phyloP scores from a whole-genome alignment of 2,329 filamentous ascomycete genomes.

The Pezicula radicicola region DNA sequence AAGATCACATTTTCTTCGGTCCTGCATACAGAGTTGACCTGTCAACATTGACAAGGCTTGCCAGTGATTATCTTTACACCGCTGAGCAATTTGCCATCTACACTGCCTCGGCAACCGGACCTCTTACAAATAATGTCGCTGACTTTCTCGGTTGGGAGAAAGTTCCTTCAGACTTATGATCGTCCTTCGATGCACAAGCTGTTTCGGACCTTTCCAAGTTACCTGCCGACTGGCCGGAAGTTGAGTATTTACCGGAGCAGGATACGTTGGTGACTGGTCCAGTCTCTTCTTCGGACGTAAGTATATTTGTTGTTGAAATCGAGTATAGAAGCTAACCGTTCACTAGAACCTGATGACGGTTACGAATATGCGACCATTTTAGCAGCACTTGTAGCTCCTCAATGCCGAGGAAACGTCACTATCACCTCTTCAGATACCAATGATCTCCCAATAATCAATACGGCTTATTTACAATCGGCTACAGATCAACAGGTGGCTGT shows the following conservation, averaged over 20 bases:
- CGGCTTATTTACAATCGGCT: slow-evolving; percentile 41
- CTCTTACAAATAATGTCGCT: slow-evolving; percentile 8
- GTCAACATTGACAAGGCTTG: background rate
- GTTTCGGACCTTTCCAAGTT: slow-evolving; percentile 1
- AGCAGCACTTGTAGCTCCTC: slow-evolving; percentile 34
- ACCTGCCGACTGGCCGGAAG: slow-evolving; percentile 5
- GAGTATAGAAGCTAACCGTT: background rate
- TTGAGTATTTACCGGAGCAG: slow-evolving; percentile 10
- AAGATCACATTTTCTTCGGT: slow-evolving; percentile 29
- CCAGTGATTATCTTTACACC: background rate
- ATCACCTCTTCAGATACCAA: slow-evolving; percentile 32
- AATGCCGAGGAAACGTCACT: slow-evolving; percentile 41
- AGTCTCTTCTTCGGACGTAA: background rate
- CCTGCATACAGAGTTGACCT: background rate
- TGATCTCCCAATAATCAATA: slow-evolving; percentile 36
- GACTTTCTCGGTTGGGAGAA: slow-evolving; percentile 19
- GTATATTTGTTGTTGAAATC: background rate
- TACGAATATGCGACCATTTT: slow-evolving; percentile 31
- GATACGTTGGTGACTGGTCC: slow-evolving; percentile 7
- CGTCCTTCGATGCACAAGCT: background rate
- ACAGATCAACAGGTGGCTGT: slow-evolving; percentile 42
- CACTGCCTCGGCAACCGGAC: background rate
- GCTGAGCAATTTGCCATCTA: background rate
- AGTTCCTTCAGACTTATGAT: slow-evolving; percentile 2
- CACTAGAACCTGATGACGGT: slow-evolving; percentile 22